Conservation (phyloP, 805 yeast genomes). For the Diddensiella transvaalensis region DNA sequence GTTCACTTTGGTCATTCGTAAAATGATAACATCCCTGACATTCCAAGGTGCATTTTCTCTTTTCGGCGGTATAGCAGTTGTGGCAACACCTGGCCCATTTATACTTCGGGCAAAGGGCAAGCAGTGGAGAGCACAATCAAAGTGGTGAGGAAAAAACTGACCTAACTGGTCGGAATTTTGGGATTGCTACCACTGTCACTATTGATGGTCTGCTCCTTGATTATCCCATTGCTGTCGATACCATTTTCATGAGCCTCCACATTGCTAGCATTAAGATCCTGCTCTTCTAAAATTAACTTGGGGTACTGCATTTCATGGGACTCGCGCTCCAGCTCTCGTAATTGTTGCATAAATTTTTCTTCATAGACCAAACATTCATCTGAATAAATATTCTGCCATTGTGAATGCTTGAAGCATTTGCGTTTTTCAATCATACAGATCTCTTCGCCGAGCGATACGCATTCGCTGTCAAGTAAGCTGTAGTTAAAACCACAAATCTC, state of each 20-base stretch:
- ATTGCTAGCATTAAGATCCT: not conserved
- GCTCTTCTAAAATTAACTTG: not conserved
- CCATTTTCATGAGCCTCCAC: not conserved
- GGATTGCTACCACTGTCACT: too few species aligned
- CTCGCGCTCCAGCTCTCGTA: not conserved
- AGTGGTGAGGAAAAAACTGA: too few species aligned
- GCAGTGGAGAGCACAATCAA: constrained; percentile 10
- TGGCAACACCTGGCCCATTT: constrained; percentile 17
- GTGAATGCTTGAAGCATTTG: constrained; percentile 23
- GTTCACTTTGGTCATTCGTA: constrained; percentile 4
- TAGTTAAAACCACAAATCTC: constrained; percentile 26
- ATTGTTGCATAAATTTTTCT: not conserved
- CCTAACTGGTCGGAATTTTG: too few species aligned
- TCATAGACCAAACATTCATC: not conserved
- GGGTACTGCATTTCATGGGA: not conserved
- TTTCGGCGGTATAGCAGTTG: constrained; percentile 12
- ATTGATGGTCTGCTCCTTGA: too few species aligned
- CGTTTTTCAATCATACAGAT: constrained; percentile 22
- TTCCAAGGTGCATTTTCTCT: constrained; percentile 17
- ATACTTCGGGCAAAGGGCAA: constrained; percentile 9
- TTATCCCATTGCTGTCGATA: too few species aligned
- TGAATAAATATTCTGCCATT: constrained; percentile 19
- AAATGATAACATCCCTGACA: constrained; percentile 10
- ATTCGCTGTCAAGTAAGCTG: constrained; percentile 12
- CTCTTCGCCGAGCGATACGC: constrained; percentile 5